Evolutionary conservation across 257 asterid genomes (phyloP), one percentile per base, ranked within the genome.

Genomic region (Nicotiana obtusifolia): DNA sequence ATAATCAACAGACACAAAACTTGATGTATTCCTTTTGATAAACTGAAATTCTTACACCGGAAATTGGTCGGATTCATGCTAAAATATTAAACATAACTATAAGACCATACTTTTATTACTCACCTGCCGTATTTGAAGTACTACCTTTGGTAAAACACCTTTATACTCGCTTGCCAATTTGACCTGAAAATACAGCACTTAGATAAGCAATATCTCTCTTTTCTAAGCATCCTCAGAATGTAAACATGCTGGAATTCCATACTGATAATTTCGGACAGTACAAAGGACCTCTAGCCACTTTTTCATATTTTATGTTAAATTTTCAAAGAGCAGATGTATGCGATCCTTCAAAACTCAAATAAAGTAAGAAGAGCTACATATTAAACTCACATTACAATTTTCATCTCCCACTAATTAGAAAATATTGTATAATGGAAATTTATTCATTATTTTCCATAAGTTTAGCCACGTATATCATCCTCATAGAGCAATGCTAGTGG

Each of bases 61-160:
- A 22, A 73, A 22, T 73, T 15, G 0, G 9, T 17, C 4, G 1
- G 61, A 0, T 71, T 20, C 20, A 44, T 47, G 59, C 24, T 28
- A 73, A 47, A 49, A 22, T 24, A 73, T 73, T 73, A 73, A 49
- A 24, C 14, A 73, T 49, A 44, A 47, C 61, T 47, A 24, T 2
- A 73, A 47, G 26, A 47, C 41, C 79, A 73, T 44, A 20, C 4
- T 41, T 20, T 4, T 24, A 53, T 10, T 14, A 76, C 88, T 83
- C 57, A 92, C 99, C 95, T 95, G 98, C 54, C 90, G 91, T 6
- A 84, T 94, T 87, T 83, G 95, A 87, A 87, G 88, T 83, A 92
- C 80, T 82, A 95, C 87, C 89, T 94, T 94, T 65, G 96, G 92
- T 83, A 94, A 97, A 82, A 95, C 91, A 54, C 98, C 97, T 87